Evolutionary conservation across 352 stramenopile species (phyloP).

Genomic region (Pseudoperonospora humuli): DNA sequence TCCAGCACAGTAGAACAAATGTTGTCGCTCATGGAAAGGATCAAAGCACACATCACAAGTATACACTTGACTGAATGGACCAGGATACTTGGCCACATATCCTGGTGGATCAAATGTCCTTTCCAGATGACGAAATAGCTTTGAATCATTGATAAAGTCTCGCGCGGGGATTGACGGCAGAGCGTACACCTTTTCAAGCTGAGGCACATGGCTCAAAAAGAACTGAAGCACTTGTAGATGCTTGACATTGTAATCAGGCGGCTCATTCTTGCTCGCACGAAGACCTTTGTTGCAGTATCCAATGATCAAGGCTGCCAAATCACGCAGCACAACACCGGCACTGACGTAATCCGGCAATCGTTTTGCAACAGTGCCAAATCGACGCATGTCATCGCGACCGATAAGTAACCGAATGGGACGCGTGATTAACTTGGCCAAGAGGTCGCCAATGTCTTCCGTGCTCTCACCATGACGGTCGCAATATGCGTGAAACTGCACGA

Average conservation of each 20-base stretch:
- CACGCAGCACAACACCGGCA: slow-evolving; percentile 31
- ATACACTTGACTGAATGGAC: slow-evolving; percentile 47
- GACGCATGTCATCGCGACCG: slow-evolving; percentile 42
- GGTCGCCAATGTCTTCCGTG: slow-evolving; percentile 28
- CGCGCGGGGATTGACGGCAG: slow-evolving; percentile 11
- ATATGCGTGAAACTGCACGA: slow-evolving; percentile 52
- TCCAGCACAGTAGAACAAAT: slow-evolving; percentile 62
- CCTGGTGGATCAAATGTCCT: slow-evolving; percentile 44
- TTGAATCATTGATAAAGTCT: slow-evolving; percentile 37
- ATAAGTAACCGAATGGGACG: slow-evolving; percentile 40
- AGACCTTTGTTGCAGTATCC: slow-evolving; percentile 48
- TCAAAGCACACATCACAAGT: slow-evolving; percentile 58
- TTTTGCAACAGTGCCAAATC: slow-evolving; percentile 37
- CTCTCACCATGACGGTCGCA: slow-evolving; percentile 51
- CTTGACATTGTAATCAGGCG: slow-evolving; percentile 46
- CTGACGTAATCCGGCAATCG: slow-evolving; percentile 32
- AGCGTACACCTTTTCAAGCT: slow-evolving; percentile 53
- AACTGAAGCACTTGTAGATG: slow-evolving; percentile 63
- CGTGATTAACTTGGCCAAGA: slow-evolving; percentile 49
- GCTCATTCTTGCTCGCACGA: slow-evolving; percentile 35
- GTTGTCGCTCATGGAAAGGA: slow-evolving; percentile 66
- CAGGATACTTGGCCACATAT: slow-evolving; percentile 48
- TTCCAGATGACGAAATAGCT: slow-evolving; percentile 44
- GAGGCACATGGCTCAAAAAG: slow-evolving; percentile 55
- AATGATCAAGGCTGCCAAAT: slow-evolving; percentile 37